A percentile compares a stretch with the other conserved stretches of the same genome.
Evolutionary conservation across 495 filamentous ascomycete genomes (phyloP).

Genomic region (Aspergillus diversus): DNA sequence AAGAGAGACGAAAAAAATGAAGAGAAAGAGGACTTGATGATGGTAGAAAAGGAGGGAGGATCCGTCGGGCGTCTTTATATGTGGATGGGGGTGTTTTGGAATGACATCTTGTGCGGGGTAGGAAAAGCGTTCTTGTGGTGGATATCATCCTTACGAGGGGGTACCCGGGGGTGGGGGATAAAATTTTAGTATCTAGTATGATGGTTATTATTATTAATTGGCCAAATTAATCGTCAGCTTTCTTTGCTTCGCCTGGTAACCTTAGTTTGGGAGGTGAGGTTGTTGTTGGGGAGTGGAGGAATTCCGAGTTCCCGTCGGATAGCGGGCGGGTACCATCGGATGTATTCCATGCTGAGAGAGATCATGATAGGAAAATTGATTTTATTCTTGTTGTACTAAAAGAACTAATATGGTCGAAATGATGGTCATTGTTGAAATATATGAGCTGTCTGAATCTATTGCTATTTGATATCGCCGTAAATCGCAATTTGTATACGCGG

Average conservation of each 20-base stretch:
- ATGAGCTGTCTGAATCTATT: neutral
- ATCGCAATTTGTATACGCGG: neutral
- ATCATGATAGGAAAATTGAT: neutral
- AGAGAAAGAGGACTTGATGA: neutral
- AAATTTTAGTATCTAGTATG: neutral
- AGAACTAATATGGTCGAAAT: neutral
- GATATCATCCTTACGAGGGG: constrained; percentile 3
- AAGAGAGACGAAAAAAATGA: neutral
- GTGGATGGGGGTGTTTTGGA: neutral
- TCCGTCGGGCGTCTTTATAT: constrained; percentile 18
- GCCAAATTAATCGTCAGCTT: neutral
- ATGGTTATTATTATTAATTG: neutral
- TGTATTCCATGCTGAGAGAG: neutral
- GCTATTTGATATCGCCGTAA: neutral
- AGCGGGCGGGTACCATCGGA: constrained; percentile 13
- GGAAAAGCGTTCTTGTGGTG: neutral
- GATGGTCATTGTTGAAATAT: neutral
- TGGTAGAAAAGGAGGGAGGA: neutral
- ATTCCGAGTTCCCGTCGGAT: constrained; percentile 11
- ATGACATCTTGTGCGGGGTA: constrained; percentile 19
- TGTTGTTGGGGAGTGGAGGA: constrained; percentile 2
- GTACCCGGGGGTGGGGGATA: no score
- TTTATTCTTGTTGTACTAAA: neutral
- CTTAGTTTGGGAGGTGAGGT: constrained; percentile 2
- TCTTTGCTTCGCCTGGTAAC: neutral